Evolutionary conservation across 345 rosid genomes (phyloP).

Genomic region (Crucihimalaya himalaica): DNA sequence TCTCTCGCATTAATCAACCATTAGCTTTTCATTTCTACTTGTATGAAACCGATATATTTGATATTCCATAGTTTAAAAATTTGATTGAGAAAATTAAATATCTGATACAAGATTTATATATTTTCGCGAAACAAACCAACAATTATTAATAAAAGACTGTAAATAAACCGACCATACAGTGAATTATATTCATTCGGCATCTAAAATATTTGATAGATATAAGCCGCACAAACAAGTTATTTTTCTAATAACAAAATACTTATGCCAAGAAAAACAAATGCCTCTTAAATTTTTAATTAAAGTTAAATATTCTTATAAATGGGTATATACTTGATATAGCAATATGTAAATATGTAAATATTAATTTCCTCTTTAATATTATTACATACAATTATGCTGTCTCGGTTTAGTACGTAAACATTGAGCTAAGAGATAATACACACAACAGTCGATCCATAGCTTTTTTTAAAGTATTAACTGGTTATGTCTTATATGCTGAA

Average conservation of each 20-base stretch:
- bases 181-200: too few species aligned
- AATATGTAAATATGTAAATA: background rate
- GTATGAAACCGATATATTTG: background rate
- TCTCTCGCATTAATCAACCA: slow-evolving; percentile 24
- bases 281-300: background rate
- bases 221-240: too few species aligned
- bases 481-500: background rate
- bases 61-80: background rate
- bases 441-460: background rate
- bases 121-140: background rate
- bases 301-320: background rate
- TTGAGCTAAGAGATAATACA: background rate
- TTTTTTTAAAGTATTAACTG: background rate
- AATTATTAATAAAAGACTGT: too few species aligned
- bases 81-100: background rate
- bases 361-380: background rate
- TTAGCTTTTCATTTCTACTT: slow-evolving; percentile 17
- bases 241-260: background rate
- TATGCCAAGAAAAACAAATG: background rate
- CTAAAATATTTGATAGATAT: too few species aligned
- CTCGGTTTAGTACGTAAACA: background rate
- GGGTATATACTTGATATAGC: background rate
- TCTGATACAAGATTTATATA: background rate
- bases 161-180: too few species aligned
- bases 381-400: background rate